Conservation (phyloP, 1,139 yeast species). For the Hansenula sp. region DNA sequence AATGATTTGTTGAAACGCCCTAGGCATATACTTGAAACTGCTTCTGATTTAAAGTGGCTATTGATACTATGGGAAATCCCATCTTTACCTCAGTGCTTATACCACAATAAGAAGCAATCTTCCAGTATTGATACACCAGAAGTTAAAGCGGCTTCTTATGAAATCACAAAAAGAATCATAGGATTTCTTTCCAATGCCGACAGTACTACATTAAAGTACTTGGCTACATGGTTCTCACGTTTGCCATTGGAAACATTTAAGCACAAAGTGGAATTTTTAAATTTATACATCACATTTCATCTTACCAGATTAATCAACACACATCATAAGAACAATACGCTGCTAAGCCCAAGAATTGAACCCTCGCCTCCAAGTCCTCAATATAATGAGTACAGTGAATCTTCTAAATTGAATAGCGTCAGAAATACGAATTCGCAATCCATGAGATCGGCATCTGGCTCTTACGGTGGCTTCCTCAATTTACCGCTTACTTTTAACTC, state of each 20-base stretch:
- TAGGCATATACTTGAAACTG: slow-evolving; percentile 28
- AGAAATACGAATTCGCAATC: no score
- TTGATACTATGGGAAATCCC: slow-evolving; percentile 65
- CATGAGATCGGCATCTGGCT: no score
- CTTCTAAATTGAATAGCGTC: slow-evolving; percentile 17
- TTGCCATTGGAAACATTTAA: slow-evolving; percentile 37
- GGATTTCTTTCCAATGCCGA: slow-evolving; percentile 60
- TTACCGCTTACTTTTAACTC: slow-evolving; percentile 14
- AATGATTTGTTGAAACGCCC: slow-evolving; percentile 46
- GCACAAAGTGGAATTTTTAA: slow-evolving; percentile 50
- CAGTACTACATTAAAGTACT: slow-evolving; percentile 36
- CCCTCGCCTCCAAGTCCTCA: slow-evolving; percentile 7
- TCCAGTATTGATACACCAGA: slow-evolving; percentile 40
- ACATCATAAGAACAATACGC: slow-evolving; percentile 3
- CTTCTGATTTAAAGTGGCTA: slow-evolving; percentile 47
- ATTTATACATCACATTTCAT: slow-evolving; percentile 63
- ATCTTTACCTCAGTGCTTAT: slow-evolving; percentile 43
- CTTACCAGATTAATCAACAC: slow-evolving; percentile 35
- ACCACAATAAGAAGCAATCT: slow-evolving; percentile 23
- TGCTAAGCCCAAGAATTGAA: background rate
- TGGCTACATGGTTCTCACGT: slow-evolving; percentile 58
- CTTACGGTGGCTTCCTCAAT: slow-evolving; percentile 1
- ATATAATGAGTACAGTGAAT: slow-evolving; percentile 10
- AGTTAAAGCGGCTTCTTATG: slow-evolving; percentile 54
- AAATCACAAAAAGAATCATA: slow-evolving; percentile 58